Conservation (phyloP, 129 eudicot species). For the Helianthus tuberosus region DNA sequence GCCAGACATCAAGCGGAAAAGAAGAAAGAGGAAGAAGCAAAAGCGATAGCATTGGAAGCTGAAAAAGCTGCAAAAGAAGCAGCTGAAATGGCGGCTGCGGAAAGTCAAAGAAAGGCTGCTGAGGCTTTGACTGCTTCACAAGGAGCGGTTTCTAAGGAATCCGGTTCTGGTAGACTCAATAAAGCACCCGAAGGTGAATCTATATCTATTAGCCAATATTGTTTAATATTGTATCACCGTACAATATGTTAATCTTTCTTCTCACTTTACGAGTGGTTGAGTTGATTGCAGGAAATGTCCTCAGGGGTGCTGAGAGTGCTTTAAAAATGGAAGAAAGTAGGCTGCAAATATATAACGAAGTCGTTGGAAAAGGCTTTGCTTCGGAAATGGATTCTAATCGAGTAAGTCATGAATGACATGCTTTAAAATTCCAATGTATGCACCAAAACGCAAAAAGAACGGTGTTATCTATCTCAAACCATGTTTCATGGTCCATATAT, state of each 20-base stretch:
- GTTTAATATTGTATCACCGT: not conserved
- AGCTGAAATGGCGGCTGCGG: slow-evolving; percentile 47
- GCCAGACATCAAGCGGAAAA: slow-evolving; percentile 69
- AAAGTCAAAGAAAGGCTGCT: slow-evolving; percentile 36
- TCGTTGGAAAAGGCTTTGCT: slow-evolving; percentile 47
- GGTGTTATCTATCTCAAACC: not conserved
- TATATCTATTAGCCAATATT: slow-evolving; percentile 9
- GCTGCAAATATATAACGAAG: slow-evolving; percentile 53
- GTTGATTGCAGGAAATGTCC: slow-evolving; percentile 51
- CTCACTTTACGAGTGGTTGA: slow-evolving; percentile 12
- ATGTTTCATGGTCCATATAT: not conserved
- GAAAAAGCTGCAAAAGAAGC: slow-evolving; percentile 84
- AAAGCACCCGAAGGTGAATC: slow-evolving; percentile 46
- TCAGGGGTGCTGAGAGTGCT: slow-evolving; percentile 76
- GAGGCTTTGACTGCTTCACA: slow-evolving; percentile 42
- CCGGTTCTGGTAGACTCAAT: slow-evolving; percentile 40
- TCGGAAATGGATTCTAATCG: slow-evolving; percentile 40
- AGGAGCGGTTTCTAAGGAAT: slow-evolving; percentile 30
- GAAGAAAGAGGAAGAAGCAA: slow-evolving; percentile 65
- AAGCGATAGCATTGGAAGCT: slow-evolving; percentile 65
- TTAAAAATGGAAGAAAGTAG: slow-evolving; percentile 76
- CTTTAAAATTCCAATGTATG: slow-evolving; percentile 15
- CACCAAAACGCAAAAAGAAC: not conserved
- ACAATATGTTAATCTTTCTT: not conserved
- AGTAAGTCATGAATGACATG: slow-evolving; percentile 45